phyloP scores from a whole-genome alignment of 192 early-diverging fungal genomes.

The Thoreauomyces humboldtii region DNA sequence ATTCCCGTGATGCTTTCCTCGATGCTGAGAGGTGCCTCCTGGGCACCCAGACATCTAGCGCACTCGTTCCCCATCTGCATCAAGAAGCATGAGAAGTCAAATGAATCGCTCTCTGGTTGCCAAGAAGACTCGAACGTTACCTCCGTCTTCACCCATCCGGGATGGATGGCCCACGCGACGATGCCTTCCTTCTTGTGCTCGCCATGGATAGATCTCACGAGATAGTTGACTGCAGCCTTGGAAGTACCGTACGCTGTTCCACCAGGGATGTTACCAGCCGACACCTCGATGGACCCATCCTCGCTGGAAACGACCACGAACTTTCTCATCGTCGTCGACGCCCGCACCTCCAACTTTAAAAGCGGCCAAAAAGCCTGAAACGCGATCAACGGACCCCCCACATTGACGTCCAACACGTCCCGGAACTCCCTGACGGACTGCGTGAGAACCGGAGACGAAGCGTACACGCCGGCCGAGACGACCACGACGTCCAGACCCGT shows the following conservation, averaged over 20 bases:
- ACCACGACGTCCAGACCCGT: slow-evolving; percentile 8
- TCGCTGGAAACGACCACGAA: not conserved
- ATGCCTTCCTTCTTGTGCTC: slow-evolving; percentile 2
- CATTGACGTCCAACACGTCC: not conserved
- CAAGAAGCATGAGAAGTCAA: too few species aligned
- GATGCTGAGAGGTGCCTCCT: slow-evolving; percentile 2
- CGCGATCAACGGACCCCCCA: not conserved
- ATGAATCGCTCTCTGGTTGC: too few species aligned
- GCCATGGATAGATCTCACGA: not conserved
- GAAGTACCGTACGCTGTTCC: slow-evolving; percentile 3
- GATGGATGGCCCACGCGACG: not conserved
- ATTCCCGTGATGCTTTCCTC: not conserved
- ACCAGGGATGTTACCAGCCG: too few species aligned
- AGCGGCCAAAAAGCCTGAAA: slow-evolving; percentile 8
- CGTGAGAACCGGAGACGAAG: not conserved
- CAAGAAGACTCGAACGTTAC: too few species aligned
- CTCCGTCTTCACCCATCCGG: slow-evolving; percentile 5
- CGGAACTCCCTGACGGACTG: not conserved
- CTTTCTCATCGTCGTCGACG: not conserved
- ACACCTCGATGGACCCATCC: not conserved
- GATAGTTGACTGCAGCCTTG: slow-evolving; percentile 6
- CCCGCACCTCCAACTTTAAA: too few species aligned
- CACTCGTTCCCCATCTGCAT: too few species aligned
- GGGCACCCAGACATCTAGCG: too few species aligned
- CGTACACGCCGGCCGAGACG: slow-evolving; percentile 9